Evolutionary conservation across 257 asterid species (phyloP).

Genomic region (Ocimum tenuiflorum): DNA sequence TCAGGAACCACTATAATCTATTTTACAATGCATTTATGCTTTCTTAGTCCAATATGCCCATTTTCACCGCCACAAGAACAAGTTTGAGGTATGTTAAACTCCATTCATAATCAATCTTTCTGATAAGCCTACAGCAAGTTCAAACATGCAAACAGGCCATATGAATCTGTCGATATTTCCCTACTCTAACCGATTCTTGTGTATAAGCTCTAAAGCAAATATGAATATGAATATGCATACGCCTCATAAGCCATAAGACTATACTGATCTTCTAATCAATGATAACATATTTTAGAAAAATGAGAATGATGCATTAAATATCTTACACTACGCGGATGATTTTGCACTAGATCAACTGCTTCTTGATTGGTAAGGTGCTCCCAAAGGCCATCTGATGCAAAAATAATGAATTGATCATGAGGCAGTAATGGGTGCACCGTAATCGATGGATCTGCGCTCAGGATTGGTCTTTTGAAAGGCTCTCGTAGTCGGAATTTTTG

Average conservation of each 20-base stretch:
- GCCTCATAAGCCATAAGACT: background rate
- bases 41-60: background rate
- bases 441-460: constrained; percentile 60
- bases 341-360: constrained; percentile 60
- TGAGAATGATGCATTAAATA: constrained; percentile 8
- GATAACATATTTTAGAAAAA: background rate
- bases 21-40: background rate
- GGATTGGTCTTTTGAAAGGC: constrained; percentile 56
- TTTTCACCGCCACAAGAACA: background rate
- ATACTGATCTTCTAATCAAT: background rate
- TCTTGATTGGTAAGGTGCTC: constrained; percentile 64
- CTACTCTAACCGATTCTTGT: background rate
- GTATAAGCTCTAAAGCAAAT: background rate
- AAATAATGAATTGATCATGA: constrained; percentile 56
- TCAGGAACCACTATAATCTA: constrained; percentile 2
- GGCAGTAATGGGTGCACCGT: constrained; percentile 50
- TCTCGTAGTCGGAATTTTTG: constrained; percentile 60
- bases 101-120: background rate
- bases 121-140: background rate
- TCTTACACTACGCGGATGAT: constrained; percentile 57
- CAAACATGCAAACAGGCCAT: background rate
- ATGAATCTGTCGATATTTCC: background rate
- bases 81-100: background rate
- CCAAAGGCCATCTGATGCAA: constrained; percentile 75
- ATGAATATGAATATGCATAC: background rate